Evolutionary conservation across 2,329 filamentous ascomycete species (phyloP), one percentile per base, ranked within the genome.

Genomic region (Monilinia polystroma): DNA sequence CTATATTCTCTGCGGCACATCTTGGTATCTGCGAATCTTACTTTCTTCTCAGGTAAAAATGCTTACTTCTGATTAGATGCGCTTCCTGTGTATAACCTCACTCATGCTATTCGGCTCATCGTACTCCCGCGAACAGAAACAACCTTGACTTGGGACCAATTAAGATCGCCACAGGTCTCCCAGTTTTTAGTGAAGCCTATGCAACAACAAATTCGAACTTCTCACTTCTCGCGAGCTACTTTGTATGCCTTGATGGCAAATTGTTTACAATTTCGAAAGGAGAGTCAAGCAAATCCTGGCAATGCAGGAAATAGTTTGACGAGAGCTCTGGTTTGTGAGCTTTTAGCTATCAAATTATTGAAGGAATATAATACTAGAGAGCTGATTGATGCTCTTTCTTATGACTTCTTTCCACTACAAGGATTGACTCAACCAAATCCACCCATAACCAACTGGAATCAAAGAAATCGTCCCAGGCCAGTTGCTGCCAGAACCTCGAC

Each of bases 171-270:
- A 3, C 94, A 98, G 77, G 90, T 98, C 66, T 97, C 93, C 20
- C 93, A 97, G 76, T 98, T 98, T 77, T 84, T 98, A 47, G 86
- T 97, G 76, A 97, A 97, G 81, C 94, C 94, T 2, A 95, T 97
- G 81, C 92, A 95, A 78, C 90, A 95, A 76, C 90, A 94, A 77
- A 93, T 97, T 70, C 88, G 90, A 68, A 83, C 86, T 20, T 87
- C 90, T 63, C 91, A 97, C 78, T 94, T 96, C 77, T 93, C 90
- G 41, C 85, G 91, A 58, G 93, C 91, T 12, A 95, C 93, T 0
- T 78, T 97, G 49, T 97, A 96, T 79, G 92, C 93, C 2, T 81
- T 98, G 72, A 90, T 97, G 84, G 92, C 93, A 59, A 98, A 98
- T 75, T 96, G 92, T 75, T 82, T 98, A 66, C 94, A 97, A 76